A percentile compares a stretch with the other conserved stretches of the same genome.
Conservation (phyloP, 768 basidiomycete species). For the Leccinum subgranulosum region DNA sequence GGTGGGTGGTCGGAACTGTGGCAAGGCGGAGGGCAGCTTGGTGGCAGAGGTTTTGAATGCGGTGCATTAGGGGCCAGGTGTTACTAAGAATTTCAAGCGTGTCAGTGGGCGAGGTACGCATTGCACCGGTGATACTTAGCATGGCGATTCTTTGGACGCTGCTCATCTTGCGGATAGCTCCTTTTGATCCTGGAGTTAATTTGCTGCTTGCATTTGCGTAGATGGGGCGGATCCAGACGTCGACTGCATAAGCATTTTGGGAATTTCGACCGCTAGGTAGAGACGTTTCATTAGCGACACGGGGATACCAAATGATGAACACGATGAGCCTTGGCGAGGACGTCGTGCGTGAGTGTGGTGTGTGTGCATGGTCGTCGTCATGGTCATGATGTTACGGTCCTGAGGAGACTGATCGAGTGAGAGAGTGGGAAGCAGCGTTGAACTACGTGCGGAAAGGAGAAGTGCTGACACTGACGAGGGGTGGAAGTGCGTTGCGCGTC, state of each 20-base stretch:
- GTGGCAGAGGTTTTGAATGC: neutral
- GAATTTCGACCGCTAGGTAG: neutral
- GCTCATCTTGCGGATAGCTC: neutral
- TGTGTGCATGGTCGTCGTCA: too few species aligned
- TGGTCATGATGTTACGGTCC: slow-evolving; percentile 5
- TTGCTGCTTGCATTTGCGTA: neutral
- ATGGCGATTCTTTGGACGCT: neutral
- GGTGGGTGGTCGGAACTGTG: too few species aligned
- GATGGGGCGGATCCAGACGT: neutral
- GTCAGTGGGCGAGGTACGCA: neutral
- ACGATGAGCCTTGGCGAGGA: slow-evolving; percentile 55
- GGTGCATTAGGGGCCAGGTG: neutral
- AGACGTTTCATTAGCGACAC: neutral
- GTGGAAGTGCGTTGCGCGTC: too few species aligned
- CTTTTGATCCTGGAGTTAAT: neutral
- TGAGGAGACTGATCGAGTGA: too few species aligned
- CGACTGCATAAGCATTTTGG: neutral
- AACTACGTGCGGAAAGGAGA: too few species aligned
- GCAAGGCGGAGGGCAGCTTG: neutral
- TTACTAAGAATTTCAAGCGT: neutral
- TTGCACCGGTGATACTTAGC: neutral
- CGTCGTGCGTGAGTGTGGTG: neutral
- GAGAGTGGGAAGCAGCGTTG: too few species aligned
- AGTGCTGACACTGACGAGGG: too few species aligned
- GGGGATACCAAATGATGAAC: too few species aligned